phyloP scores from a whole-genome alignment of 306 rosid genomes.

The Lathyrus tuberosus region DNA sequence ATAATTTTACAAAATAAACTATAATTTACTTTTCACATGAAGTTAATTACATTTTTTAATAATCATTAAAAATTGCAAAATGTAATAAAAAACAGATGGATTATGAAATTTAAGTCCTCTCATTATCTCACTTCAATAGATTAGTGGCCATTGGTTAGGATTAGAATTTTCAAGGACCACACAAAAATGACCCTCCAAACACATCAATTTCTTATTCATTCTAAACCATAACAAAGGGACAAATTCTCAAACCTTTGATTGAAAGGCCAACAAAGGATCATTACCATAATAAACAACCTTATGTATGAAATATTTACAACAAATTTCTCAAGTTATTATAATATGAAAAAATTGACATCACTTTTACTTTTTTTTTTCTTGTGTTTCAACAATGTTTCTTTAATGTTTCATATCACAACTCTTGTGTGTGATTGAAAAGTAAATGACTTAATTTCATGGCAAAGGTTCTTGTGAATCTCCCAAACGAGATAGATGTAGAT shows the following conservation, averaged over 20 bases:
- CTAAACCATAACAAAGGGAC: neutral
- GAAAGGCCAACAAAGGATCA: conserved; percentile 7
- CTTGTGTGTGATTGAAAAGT: neutral
- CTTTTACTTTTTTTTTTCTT: conserved; percentile 20
- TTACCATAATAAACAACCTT: conserved; percentile 23
- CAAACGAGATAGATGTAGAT: conserved; percentile 87
- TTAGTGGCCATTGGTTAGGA: neutral
- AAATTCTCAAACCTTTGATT: conserved; percentile 8
- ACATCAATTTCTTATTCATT: conserved; percentile 26
- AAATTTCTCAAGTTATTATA: conserved; percentile 40
- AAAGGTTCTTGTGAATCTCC: conserved; percentile 94
- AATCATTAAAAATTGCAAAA: no score
- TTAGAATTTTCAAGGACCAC: neutral
- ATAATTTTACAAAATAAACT: no score
- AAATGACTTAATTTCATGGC: conserved; percentile 46
- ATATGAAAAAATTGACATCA: conserved; percentile 37
- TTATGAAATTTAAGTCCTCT: neutral
- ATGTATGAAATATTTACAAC: conserved; percentile 21
- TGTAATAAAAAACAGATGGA: no score
- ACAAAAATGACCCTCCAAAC: conserved; percentile 5
- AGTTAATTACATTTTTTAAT: no score
- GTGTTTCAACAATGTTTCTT: conserved; percentile 18
- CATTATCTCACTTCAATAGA: neutral
- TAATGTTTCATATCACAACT: conserved; percentile 4
- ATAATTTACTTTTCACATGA: no score